phyloP scores from a whole-genome alignment of 2,329 filamentous ascomycete genomes.

The Penicillium sp. region DNA sequence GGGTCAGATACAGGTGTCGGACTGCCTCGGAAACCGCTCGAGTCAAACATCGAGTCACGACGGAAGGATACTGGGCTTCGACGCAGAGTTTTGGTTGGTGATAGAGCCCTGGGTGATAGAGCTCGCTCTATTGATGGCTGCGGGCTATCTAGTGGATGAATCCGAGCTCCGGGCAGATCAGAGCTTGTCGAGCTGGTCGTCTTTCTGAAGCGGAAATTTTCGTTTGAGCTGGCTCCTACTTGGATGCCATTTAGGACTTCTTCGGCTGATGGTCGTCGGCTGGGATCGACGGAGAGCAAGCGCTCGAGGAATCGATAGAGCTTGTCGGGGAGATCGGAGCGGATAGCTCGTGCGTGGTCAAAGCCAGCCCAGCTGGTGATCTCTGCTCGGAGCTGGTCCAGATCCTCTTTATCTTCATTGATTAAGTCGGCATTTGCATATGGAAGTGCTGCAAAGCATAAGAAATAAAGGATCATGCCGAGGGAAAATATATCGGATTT shows the following conservation, averaged over 20 bases:
- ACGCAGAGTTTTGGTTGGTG: slow-evolving; percentile 27
- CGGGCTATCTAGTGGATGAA: slow-evolving; percentile 41
- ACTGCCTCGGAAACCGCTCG: slow-evolving; percentile 16
- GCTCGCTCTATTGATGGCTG: slow-evolving; percentile 28
- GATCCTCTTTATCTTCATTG: slow-evolving; percentile 86
- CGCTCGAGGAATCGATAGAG: slow-evolving; percentile 81
- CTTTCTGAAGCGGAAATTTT: slow-evolving; percentile 42
- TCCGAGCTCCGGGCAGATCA: slow-evolving; percentile 36
- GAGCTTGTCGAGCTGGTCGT: slow-evolving; percentile 29
- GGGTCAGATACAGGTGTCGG: slow-evolving; percentile 16
- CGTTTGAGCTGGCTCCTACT: slow-evolving; percentile 54
- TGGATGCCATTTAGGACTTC: slow-evolving; percentile 79
- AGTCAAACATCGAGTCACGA: slow-evolving; percentile 29
- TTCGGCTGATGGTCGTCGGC: slow-evolving; percentile 73
- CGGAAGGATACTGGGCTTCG: slow-evolving; percentile 23
- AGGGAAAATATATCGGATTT: slow-evolving; percentile 98
- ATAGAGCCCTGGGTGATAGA: slow-evolving; percentile 30
- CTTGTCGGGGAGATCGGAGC: slow-evolving; percentile 78
- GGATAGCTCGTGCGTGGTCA: slow-evolving; percentile 66
- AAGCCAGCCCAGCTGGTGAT: slow-evolving; percentile 87
- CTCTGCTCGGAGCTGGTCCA: slow-evolving; percentile 78
- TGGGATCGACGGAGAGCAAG: slow-evolving; percentile 72
- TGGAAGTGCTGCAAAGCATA: slow-evolving; percentile 88
- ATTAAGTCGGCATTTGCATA: slow-evolving; percentile 79
- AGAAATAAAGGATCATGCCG: slow-evolving; percentile 97